phyloP scores from a whole-genome alignment of 306 rosid genomes.

The Castanospermum australe region DNA sequence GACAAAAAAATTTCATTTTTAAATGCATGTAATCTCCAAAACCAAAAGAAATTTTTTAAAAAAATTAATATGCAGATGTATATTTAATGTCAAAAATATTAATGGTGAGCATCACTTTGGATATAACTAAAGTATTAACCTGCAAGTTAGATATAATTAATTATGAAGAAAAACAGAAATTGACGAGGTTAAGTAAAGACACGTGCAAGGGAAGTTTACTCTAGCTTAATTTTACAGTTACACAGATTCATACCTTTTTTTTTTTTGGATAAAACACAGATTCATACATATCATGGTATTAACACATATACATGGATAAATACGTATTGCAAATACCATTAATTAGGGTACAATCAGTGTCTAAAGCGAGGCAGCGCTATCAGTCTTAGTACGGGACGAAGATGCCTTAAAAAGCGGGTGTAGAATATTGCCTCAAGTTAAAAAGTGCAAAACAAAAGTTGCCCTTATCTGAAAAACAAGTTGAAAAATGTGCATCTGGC shows the following conservation, averaged over 20 bases:
- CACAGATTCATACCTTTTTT: no score
- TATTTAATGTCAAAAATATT: no score
- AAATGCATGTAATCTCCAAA: no score
- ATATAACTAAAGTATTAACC: background rate
- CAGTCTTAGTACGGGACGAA: constrained; percentile 1
- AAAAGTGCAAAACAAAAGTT: constrained; percentile 26
- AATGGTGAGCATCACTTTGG: background rate
- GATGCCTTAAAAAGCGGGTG: constrained; percentile 23
- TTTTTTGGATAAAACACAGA: no score
- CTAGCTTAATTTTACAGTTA: background rate
- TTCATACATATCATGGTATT: background rate
- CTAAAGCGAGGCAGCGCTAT: background rate
- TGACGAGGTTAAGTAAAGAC: background rate
- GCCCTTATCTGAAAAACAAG: constrained; percentile 2
- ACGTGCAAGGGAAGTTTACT: background rate
- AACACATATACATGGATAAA: background rate
- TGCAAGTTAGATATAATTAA: background rate
- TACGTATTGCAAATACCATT: background rate
- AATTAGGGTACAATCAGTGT: background rate
- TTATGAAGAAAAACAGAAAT: no score
- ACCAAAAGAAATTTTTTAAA: no score
- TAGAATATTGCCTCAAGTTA: constrained; percentile 18
- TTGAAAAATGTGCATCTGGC: background rate
- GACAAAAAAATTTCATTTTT: no score
- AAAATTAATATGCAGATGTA: no score